Evolutionary conservation across 78 protist genomes (phyloP).

Genomic region (Cavenderia fasciculata): DNA sequence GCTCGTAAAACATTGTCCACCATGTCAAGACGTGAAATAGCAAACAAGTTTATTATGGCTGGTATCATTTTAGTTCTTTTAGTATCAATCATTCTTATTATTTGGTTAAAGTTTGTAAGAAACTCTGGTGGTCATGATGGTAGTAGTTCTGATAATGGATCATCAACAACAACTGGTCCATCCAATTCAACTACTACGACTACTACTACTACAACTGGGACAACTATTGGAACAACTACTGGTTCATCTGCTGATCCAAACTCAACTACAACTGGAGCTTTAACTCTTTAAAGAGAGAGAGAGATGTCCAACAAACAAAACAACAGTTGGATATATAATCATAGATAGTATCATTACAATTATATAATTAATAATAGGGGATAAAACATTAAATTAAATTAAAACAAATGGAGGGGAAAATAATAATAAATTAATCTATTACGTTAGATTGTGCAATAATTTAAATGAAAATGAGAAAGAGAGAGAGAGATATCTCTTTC

Average conservation of each 20-base stretch:
- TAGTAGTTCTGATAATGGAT: not conserved
- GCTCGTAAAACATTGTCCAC: constrained; percentile 20
- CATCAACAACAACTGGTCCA: not conserved
- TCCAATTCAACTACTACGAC: not conserved
- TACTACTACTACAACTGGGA: constrained; percentile 3
- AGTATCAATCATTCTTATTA: constrained; percentile 14
- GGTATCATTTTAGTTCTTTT: constrained; percentile 46
- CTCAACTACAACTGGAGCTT: not conserved
- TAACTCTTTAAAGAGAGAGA: no score
- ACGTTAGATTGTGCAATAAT: no score
- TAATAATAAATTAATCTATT: no score
- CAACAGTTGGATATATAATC: no score
- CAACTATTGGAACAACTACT: not conserved
- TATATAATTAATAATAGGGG: no score
- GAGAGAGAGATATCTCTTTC: no score
- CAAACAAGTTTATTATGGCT: constrained; percentile 68
- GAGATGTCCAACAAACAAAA: no score
- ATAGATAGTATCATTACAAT: no score
- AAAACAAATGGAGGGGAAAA: no score
- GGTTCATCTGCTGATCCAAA: not conserved
- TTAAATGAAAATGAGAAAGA: no score
- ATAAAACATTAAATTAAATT: no score
- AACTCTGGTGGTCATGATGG: constrained; percentile 15
- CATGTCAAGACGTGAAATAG: constrained; percentile 62
- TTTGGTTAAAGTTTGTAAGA: constrained; percentile 75